Base-by-base conservation (phyloP, 805 yeast species). In the Wickerhamomyces rabaulensis region DNA sequence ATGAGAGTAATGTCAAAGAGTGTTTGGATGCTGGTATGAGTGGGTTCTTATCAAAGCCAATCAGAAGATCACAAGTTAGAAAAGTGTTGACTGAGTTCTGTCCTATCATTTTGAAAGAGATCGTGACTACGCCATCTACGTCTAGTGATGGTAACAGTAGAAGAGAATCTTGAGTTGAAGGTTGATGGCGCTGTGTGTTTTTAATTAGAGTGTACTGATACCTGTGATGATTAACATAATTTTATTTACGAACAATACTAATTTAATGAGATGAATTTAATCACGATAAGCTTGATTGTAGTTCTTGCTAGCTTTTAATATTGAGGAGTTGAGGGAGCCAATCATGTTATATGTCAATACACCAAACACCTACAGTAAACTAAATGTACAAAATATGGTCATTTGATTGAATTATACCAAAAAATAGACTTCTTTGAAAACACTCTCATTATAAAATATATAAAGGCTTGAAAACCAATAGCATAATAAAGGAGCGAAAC, bases 1-100 rank as follows among this genome's bases (percentile, higher is more conserved):
- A 92, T 64, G 89, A 87, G 52, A 82, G 91, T 40, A 92, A 91
- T 58, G 90, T 86, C 36, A 82, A 81, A 54, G 95, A 81, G 50
- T 91, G 98, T 64, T 62, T 87, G 47, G 84, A 80, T 17, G 82
- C 85, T n/a, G 98, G 98, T 4, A 94, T 92, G 98, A 73, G 83
- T 52, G 95, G 94, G 15, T 92, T 92, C 64, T 71, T 92, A 52
- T 77, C 95, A 2, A 92, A 92, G 57, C 99, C 99, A 0, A 80
- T 90, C 20, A 75, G 87, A 63, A 74, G 96, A 61, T 71, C 79
- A 12, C 79, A 84, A 50, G 67, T 90, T 52, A 74, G 80, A 51
- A 76, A 78, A 51, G 76, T 86, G 26, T 67, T 74, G 9, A 53
- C 52, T 15, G 65, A 70, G 46, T 69, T 55, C 46, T 63, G 57